phyloP scores from a whole-genome alignment of 78 protist species.

The Cavenderia fasciculata region DNA sequence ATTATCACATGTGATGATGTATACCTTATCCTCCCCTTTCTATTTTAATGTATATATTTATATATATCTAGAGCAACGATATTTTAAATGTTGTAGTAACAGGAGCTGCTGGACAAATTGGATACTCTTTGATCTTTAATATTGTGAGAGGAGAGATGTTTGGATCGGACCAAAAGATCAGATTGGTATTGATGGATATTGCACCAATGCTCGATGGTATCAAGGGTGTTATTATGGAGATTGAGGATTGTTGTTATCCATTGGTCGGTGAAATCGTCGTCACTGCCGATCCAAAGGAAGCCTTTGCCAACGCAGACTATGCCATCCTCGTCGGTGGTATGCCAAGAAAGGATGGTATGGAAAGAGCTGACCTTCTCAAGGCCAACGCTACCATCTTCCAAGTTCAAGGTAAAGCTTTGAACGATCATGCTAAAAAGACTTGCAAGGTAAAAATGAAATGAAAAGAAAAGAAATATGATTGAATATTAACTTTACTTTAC shows the following conservation, averaged over 20 bases:
- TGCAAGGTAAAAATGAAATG: no score
- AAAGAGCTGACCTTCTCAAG: conserved; percentile 90
- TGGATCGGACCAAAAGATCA: conserved; percentile 83
- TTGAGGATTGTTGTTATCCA: conserved; percentile 79
- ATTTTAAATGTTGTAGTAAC: conserved; percentile 36
- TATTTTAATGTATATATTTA: no score
- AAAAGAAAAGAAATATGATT: no score
- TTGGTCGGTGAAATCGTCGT: conserved; percentile 21
- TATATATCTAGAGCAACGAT: neutral
- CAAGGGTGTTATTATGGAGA: conserved; percentile 58
- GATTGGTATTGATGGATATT: conserved; percentile 93
- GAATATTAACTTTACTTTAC: no score
- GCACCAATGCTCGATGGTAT: conserved; percentile 41
- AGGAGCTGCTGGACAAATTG: conserved; percentile 84
- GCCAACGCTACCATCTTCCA: conserved; percentile 91
- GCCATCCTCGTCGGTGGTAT: conserved; percentile 95
- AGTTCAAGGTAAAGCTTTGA: conserved; percentile 89
- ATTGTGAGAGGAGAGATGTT: conserved; percentile 81
- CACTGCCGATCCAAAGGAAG: conserved; percentile 71
- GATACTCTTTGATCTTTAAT: conserved; percentile 86
- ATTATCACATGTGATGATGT: no score
- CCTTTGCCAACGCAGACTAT: conserved; percentile 76
- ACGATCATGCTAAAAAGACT: conserved; percentile 73
- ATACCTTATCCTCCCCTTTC: no score
- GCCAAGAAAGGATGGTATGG: conserved; percentile 97